These are phyloP conservation scores for Lachancea sp. DNA, from an alignment of 805 yeast genomes.

Conservation along the genomic window DNA sequence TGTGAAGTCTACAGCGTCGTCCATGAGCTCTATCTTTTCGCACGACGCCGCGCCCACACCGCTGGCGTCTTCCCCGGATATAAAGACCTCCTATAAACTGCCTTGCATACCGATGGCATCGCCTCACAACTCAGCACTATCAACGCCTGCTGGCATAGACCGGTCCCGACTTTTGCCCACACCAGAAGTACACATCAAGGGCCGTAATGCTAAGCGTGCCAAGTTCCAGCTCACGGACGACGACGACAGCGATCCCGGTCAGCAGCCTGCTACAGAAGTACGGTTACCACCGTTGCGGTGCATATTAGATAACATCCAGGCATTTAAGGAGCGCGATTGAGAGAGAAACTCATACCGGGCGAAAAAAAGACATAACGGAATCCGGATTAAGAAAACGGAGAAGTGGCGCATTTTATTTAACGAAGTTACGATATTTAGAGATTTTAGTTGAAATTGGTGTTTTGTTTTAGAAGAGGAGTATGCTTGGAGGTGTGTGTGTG, in stretches of 20 bases:
- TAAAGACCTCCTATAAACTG: neutral
- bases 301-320: slow-evolving; percentile 10
- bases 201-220: slow-evolving; percentile 7
- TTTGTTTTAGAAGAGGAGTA: neutral
- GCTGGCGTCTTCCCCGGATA: slow-evolving; percentile 4
- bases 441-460: too few relatives aligned
- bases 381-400: too few relatives aligned
- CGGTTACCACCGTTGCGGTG: slow-evolving; percentile 26
- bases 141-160: neutral
- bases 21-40: slow-evolving; percentile 5
- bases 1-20: slow-evolving; percentile 5
- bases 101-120: neutral
- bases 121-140: neutral
- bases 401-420: neutral
- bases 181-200: neutral
- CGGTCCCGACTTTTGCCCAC: neutral
- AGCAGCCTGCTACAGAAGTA: slow-evolving; percentile 12
- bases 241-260: slow-evolving; percentile 14
- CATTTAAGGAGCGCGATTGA: slow-evolving; percentile 5
- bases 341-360: too few relatives aligned
- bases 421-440: neutral
- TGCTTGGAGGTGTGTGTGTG: too few relatives aligned
- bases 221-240: slow-evolving; percentile 7
- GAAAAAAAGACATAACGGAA: too few relatives aligned
- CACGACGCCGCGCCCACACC: neutral